Evolutionary conservation across 2,329 filamentous ascomycete species (phyloP), one percentile per base, ranked within the genome.

Genomic region (Aschersonia sp.): DNA sequence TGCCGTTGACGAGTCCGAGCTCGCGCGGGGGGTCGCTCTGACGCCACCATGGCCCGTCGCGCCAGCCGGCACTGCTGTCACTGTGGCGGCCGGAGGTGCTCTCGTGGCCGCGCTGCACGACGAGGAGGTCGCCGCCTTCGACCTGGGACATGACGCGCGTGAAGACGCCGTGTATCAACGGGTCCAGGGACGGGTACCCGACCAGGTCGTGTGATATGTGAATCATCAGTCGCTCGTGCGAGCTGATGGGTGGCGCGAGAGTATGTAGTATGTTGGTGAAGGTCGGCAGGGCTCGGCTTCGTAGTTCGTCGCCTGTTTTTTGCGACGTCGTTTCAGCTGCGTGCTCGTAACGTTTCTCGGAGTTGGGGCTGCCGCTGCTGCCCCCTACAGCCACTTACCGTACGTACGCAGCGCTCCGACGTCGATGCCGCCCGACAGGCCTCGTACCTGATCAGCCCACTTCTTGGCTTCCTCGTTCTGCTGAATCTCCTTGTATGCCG

Each of bases 131-230:
- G 48, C 92, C 92, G 54, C 92, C 92, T 67, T 98, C 92, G 44
- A 98, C 92, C 68, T 98, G 92, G n/a, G 89, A 79, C 92, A 98
- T 98, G 59, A 98, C 89, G 47, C 89, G 83, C 48, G 85, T 85
- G 70, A 98, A 98, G 53, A 92, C 89, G 50, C 78, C 77, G 67
- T 97, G 88, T 57, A 97, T 87, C 48, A 96, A 77, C 20, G 91
- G 89, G 62, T 97, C 91, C 56, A 98, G 80, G 20, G 88, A 91
- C 3, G 92, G 92, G 63, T 98, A 98, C 56, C 88, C 88, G 55
- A 89, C 82, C 43, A 98, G 78, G 64, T 97, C 92, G 70, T 98
- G 92, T 6, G 91, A 95, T 53, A 92, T 94, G 70, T 98, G 92
- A 58, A 98, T 97, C 58, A 94, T 85, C 5, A 98, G 84, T 45